Evolutionary conservation across 306 rosid species (phyloP).

Genomic region (Rosa persica): DNA sequence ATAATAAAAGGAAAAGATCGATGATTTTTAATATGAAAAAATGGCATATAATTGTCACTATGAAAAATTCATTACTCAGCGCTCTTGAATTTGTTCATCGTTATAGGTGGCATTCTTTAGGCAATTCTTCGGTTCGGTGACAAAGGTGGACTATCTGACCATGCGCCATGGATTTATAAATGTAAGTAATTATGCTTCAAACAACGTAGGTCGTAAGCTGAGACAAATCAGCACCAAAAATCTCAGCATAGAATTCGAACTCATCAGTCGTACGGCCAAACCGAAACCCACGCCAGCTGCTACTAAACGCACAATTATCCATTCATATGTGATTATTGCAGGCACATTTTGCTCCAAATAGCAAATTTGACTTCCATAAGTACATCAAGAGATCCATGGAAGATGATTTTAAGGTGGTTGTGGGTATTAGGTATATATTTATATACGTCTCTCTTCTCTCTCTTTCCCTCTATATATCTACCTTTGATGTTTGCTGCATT

Average conservation of each 20-base stretch:
- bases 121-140: conserved; percentile 58
- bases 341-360: conserved; percentile 64
- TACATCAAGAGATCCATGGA: conserved; percentile 75
- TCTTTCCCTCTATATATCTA: neutral
- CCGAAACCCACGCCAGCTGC: too few relatives aligned
- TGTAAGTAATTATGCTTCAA: conserved; percentile 29
- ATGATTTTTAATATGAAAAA: too few relatives aligned
- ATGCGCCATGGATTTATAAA: conserved; percentile 72
- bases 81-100: neutral
- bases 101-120: conserved; percentile 60
- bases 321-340: conserved; percentile 18
- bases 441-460: neutral
- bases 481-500: neutral
- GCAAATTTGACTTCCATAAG: conserved; percentile 66
- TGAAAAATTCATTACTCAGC: too few relatives aligned
- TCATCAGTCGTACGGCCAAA: too few relatives aligned
- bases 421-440: conserved; percentile 60
- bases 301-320: neutral
- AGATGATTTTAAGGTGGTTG: conserved; percentile 71
- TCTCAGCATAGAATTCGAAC: neutral
- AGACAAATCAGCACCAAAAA: neutral
- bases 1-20: too few relatives aligned
- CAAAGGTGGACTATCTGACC: conserved; percentile 70
- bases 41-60: too few relatives aligned
- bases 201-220: neutral